These are phyloP conservation scores for Populus trichocarpa DNA, from an alignment of 441 rosid species.

Conservation along the genomic window DNA sequence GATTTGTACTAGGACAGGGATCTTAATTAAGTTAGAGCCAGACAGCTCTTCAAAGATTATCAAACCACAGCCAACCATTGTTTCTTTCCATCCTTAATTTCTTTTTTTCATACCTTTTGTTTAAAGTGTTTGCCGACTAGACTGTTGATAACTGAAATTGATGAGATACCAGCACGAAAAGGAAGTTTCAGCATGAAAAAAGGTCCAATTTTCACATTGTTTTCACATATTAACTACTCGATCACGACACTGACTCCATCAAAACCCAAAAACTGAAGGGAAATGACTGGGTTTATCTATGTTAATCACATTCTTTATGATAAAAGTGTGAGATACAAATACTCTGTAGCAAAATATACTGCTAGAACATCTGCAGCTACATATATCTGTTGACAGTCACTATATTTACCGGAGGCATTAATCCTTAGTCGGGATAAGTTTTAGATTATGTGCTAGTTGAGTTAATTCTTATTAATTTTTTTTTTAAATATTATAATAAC, in stretches of 20 bases:
- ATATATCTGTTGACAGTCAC: too few species aligned
- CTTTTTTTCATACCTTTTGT: not conserved
- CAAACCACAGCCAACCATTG: not conserved
- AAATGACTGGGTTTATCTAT: not conserved
- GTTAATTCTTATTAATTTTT: too few species aligned
- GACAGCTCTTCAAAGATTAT: not conserved
- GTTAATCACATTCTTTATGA: not conserved
- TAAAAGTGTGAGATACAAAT: not conserved
- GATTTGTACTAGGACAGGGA: not conserved
- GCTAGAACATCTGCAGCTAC: not conserved
- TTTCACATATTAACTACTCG: not conserved
- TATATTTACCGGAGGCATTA: too few species aligned
- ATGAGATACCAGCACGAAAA: conserved; percentile 2
- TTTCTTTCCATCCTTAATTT: not conserved
- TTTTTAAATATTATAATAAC: too few species aligned
- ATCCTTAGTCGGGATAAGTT: too few species aligned
- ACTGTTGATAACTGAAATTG: not conserved
- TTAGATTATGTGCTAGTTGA: too few species aligned
- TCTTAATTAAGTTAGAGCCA: not conserved
- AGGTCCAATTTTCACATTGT: conserved; percentile 10
- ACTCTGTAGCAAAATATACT: not conserved
- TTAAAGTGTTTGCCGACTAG: not conserved
- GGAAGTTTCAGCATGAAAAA: not conserved
- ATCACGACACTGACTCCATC: not conserved
- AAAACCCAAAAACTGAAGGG: not conserved